Evolutionary conservation across 306 rosid species (phyloP), one percentile per base, ranked within the genome.

Genomic region (Vachellia collinsii): DNA sequence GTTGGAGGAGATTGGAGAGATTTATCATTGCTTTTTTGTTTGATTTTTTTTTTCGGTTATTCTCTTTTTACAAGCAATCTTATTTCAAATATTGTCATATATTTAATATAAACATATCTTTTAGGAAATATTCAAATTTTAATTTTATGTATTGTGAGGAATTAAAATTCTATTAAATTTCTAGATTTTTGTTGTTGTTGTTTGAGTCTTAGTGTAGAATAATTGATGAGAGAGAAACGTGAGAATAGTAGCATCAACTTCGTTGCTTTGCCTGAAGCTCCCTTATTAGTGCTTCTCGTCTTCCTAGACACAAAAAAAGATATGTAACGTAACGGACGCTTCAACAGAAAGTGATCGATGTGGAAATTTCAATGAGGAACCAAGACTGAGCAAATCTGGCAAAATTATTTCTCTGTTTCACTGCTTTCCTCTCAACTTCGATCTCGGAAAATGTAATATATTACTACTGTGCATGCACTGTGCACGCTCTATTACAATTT

Each of bases 201-300:
- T 29, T 29, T 29, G 34, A 29, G 1, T 29, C 34, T 2, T 29
- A 29, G 34, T 29, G 2, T 29, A 29, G 34, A 29, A 88, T 81
- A 84, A 83, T 86, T 63, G 80, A 59, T 20, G 73, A 48, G 80
- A 77, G 81, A 78, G 66, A 59, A 23, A 59, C 6, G 14, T 13
- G 1, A 14, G 50, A 29, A 29, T 46, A 11, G 16, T 3, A 11
- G 5, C 54, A 48, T 48, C 4, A 9, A 3, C n/a, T 13, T 82
- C 54, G 76, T 75, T 85, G 74, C 34, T 58, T 79, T 62, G 82
- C 87, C 75, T 86, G 1, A 54, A 19, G 88, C 81, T 76, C 59
- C 79, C 20, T 51, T 9, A 6, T 77, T 85, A 82, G 87, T 87
- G 86, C 70, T 72, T 82, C 77, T 82, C 88, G 82, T 76, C 85